These are phyloP conservation scores for Isabelozyma heimii DNA, from an alignment of 805 yeast genomes.

Conservation along the genomic window DNA sequence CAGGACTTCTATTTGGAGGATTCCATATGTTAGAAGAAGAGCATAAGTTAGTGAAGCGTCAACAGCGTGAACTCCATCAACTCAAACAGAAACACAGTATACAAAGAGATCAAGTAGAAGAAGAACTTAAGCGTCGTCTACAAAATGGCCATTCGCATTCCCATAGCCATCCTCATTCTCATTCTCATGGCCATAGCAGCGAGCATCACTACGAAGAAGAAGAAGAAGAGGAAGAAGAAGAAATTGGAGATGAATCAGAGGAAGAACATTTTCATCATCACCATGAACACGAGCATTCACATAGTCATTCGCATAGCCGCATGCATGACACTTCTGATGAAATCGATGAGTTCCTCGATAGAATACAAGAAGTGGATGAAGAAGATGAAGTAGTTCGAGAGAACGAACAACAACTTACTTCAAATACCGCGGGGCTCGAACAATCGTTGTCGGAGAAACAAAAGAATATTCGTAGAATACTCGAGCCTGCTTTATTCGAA, in stretches of 20 bases:
- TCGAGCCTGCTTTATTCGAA: conserved; percentile 8
- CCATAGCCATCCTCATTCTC: not conserved
- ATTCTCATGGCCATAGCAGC: conserved; percentile 2
- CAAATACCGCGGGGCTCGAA: not conserved
- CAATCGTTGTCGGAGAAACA: conserved; percentile 1
- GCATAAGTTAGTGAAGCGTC: conserved; percentile 25
- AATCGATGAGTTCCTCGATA: not conserved
- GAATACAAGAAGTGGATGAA: not conserved
- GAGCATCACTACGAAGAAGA: not conserved
- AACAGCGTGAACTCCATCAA: conserved; percentile 11
- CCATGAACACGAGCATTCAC: not conserved
- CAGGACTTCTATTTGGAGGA: conserved; percentile 34
- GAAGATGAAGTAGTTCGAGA: not conserved
- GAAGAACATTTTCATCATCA: not conserved
- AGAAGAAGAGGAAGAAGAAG: not conserved
- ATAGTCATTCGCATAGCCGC: not conserved
- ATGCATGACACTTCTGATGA: not conserved
- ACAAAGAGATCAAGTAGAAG: not conserved
- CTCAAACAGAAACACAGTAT: conserved; percentile 5
- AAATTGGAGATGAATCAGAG: not conserved
- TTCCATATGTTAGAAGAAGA: conserved; percentile 35
- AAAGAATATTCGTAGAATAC: not conserved
- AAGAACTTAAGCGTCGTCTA: not conserved
- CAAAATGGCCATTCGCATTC: not conserved
- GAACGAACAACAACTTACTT: not conserved